Base-by-base conservation (phyloP, 78 protist species). In the Dictyostelium capitatum region DNA sequence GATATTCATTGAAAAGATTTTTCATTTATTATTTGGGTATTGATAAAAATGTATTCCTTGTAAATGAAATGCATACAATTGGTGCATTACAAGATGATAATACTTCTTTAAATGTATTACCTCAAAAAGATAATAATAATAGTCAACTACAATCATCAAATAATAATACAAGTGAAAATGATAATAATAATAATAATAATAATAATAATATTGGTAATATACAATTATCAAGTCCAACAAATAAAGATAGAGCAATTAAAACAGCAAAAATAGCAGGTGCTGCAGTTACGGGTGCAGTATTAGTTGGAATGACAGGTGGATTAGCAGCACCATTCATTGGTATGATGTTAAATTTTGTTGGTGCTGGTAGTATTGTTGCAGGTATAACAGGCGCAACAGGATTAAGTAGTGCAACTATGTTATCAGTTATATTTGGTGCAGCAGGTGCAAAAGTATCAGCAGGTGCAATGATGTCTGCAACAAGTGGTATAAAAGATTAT, bases 231-330 rank as follows among this genome's bases (percentile, higher is more conserved):
- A n/a, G n/a, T 46, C 10, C 25, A 10, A 32, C 73, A 15, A 17
- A 8, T 28, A 69, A 46, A 51, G 90, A 62, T 50, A 28, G 10
- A 14, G 83, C 83, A 14, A 43, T 85, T 37, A 85, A 85, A 47
- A 79, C 83, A 2, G 92, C 54, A n/a, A 85, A 85, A 15, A 85
- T 85, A 19, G 92, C 83, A 20, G 92, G 92, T 56, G 92, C 92
- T 3, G 92, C 92, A 6, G 92, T 85, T 11, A 75, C 92, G 59
- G 92, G 92, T 75, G 92, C 83, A 0, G 83, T 85, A 6, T 37
- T 85, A 0, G 92, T 85, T 28, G 92, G 92, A 47, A 41, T 85
- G 32, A 85, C 83, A 19, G 92, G 92, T 28, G 92, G 92, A 8
- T 75, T 85, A 12, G 92, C 92, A 0, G 83, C 83, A 4, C 92